Evolutionary conservation across 352 stramenopile genomes (phyloP), one percentile per base, ranked within the genome.

Genomic region (Phytophthora meadii): DNA sequence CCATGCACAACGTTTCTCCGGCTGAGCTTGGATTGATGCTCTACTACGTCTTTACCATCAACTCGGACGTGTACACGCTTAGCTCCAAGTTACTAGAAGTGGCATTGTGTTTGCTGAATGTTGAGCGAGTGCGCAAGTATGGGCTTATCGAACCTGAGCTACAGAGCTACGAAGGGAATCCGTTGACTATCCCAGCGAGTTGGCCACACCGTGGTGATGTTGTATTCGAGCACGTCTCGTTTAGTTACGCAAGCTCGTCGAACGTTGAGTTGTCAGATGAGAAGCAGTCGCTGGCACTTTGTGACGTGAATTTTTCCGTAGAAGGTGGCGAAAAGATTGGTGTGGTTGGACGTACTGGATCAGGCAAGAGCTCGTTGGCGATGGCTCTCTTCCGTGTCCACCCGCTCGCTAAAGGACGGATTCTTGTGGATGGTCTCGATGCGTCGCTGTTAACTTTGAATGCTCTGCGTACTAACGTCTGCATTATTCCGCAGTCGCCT

Each of bases 341-440:
- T 4, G 79, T 90, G 11, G 78, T 82, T 47, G 86, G 73, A 5
- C 79, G 82, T n/a, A 90, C 81, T 10, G 80, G 79, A 7, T 79
- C 80, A 1, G 82, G 82, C 6, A 89, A 90, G 54, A 89, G 72
- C 37, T 84, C 74, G 17, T 44, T 90, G 14, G 75, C 81, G 37
- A 84, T 83, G 68, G 80, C 78, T 17, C 45, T 90, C 17, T 84
- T 90, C 42, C 72, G 82, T 14, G 76, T 90, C 14, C 67, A 79
- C 5, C 34, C 69, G 8, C 32, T 74, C 5, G 46, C 68, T 37
- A 55, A 50, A 44, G 93, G 93, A 0, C 77, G 76, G 7, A 93
- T 98, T 70, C 36, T 84, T 8, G 92, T 98, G 34, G 95, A 98
- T 74, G 91, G 83, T 0, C 74, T 97, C 5, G 88, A 98, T 70